These are phyloP conservation scores for Tuber brumale DNA, from an alignment of 495 filamentous ascomycete genomes.

Conservation along the genomic window DNA sequence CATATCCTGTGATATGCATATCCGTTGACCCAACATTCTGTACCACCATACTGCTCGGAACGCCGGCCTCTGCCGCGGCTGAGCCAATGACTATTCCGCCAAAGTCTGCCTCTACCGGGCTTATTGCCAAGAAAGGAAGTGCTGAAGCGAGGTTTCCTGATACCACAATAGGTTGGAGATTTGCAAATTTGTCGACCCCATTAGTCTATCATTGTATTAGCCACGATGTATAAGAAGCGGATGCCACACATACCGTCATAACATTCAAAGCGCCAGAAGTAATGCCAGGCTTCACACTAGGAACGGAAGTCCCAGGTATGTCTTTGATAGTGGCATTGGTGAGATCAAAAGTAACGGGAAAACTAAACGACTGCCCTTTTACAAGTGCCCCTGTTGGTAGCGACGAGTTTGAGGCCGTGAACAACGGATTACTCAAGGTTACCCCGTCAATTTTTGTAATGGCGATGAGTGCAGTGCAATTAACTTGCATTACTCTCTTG, in stretches of 20 bases:
- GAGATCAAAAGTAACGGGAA: slow-evolving; percentile 45
- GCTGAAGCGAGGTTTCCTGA: slow-evolving; percentile 41
- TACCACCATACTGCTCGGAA: slow-evolving; percentile 40
- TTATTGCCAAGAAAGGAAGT: slow-evolving; percentile 39
- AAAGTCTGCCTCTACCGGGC: slow-evolving; percentile 42
- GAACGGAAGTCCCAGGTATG: slow-evolving; percentile 36
- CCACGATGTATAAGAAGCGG: not conserved
- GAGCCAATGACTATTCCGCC: slow-evolving; percentile 43
- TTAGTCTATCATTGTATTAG: slow-evolving; percentile 32
- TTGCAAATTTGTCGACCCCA: slow-evolving; percentile 40
- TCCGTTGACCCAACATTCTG: slow-evolving; percentile 40
- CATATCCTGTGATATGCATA: slow-evolving; percentile 43
- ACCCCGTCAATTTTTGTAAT: slow-evolving; percentile 42
- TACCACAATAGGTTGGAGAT: slow-evolving; percentile 39
- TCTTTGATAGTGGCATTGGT: slow-evolving; percentile 42
- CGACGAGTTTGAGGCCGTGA: slow-evolving; percentile 40
- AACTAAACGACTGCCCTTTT: slow-evolving; percentile 42
- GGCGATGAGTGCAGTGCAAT: slow-evolving; percentile 43
- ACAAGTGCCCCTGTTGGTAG: slow-evolving; percentile 41
- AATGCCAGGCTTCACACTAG: slow-evolving; percentile 15
- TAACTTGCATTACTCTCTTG: slow-evolving; percentile 37
- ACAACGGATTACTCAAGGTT: slow-evolving; percentile 35
- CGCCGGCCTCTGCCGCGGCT: slow-evolving; percentile 33
- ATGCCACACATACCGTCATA: slow-evolving; percentile 10
- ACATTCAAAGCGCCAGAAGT: slow-evolving; percentile 12